Base-by-base conservation (phyloP, 2,329 filamentous ascomycete genomes). In the Talaromyces sp. region DNA sequence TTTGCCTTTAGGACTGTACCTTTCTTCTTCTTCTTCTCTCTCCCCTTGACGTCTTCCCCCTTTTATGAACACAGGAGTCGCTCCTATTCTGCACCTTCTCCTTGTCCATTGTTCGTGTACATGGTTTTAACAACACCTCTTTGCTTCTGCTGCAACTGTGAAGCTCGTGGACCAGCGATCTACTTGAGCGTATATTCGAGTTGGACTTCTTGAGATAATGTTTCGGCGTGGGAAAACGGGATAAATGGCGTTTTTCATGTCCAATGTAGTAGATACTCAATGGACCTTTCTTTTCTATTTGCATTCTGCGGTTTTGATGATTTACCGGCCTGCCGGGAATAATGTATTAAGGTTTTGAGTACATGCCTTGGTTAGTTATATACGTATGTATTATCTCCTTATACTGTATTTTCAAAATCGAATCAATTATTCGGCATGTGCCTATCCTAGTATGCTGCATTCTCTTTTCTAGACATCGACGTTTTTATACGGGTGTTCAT, bases 41-140 rank as follows among this genome's bases (percentile, higher is more conserved):
- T 62, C 63, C 64, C 43, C 31, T 59, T 59, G 49, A 46, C 43
- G 43, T 24, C 43, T 41, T 57, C 38, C 38, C 38, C 10, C 8
- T 57, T 63, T 63, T 38, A 58, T 59, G 29, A 59, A 57, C 53
- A 58, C 58, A 38, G 26, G 35, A 29, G 55, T 54, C 29, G 14
- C 49, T 43, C 27, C 56, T 55, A 57, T 66, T 66, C 55, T 24
- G 21, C 43, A 11, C 43, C 43, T 11, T 62, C 52, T 60, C 63
- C 60, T 65, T 64, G 64, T 58, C 62, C 67, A 69, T 68, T 62
- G 69, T 71, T 71, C 74, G 66, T 77, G 75, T 77, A 77, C 72
- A 77, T 77, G 74, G 73, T 67, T 67, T 60, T 54, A 55, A 50
- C 54, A 56, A 49, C 46, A 35, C 21, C 24, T 49, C 50, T 58